A percentile compares a stretch with the other conserved stretches of the same genome.
Conservation (phyloP, 139 green algal genomes). For the Parachlorella kessleri region DNA sequence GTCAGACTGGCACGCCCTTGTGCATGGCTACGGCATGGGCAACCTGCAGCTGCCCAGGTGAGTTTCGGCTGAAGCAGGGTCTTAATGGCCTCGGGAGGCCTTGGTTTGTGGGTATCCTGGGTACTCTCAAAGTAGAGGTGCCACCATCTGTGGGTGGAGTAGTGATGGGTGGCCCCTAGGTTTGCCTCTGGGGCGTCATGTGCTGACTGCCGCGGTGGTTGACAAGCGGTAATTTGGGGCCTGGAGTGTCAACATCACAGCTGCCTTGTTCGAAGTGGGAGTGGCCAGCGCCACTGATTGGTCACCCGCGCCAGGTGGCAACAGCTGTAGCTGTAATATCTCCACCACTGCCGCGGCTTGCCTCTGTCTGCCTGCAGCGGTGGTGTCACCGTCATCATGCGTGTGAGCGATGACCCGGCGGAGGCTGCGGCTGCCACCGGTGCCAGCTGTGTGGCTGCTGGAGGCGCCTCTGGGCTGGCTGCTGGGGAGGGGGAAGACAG, state of each 20-base stretch:
- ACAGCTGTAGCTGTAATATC: not conserved
- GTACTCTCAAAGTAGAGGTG: too few species aligned
- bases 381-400: slow-evolving; percentile 3
- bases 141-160: too few species aligned
- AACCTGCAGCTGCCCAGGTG: not conserved
- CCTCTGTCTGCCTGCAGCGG: not conserved
- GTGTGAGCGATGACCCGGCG: not conserved
- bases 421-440: not conserved
- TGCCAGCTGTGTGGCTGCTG: not conserved
- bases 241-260: not conserved
- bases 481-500: too few species aligned
- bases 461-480: not conserved
- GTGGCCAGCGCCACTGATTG: not conserved
- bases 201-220: too few species aligned
- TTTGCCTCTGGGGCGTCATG: too few species aligned
- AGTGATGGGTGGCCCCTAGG: too few species aligned
- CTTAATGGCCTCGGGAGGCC: too few species aligned
- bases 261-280: not conserved
- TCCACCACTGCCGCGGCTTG: not conserved
- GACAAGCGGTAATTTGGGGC: not conserved
- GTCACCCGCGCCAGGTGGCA: not conserved
- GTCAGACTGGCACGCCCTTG: slow-evolving; percentile 44
- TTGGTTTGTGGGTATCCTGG: too few species aligned
- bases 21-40: slow-evolving; percentile 17
- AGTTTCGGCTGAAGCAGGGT: too few species aligned